Evolutionary conservation across 2,329 filamentous ascomycete genomes (phyloP), one percentile per base, ranked within the genome.

Genomic region (Fonsecaea pedrosoi): DNA sequence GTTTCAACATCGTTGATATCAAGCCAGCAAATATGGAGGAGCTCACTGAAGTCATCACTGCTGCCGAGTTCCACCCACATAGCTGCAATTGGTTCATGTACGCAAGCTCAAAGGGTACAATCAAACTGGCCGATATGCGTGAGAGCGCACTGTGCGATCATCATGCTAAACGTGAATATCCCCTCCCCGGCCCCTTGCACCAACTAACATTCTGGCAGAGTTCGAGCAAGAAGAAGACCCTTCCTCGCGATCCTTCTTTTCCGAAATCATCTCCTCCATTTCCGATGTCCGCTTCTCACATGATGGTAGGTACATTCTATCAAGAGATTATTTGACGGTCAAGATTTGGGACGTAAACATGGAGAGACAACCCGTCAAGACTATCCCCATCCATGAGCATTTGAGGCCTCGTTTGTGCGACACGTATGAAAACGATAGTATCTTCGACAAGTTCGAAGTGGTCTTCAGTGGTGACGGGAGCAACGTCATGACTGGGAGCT

Each of bases 21-120:
- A 99, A 99, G 81, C 95, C 95, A 8, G 95, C 95, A 48, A 99
- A 99, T 79, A 99, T 99, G 95, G 95, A 99, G 81, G 95, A 99
- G 83, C 85, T 99, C 71, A 99, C 95, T 0, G 95, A 99, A 80
- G 95, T 99, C 73, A 98, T 99, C 77, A 99, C 95, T 12, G 95
- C 95, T 50, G 95, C 95, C 62, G 95, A 99, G 77, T 99, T 99
- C 76, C 95, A 99, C 77, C 95, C 95, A 5, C 85, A 90, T 75
- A 97, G 94, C 84, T 99, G 95, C 86, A 98, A 99, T 81, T 97
- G 92, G 93, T 98, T 99, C 83, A 99, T 99, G 94, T 99, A 98
- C 79, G 95, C 95, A 74, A 98, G 94, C 80, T 97, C 94, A 67
- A 99, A 99, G 81, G 95, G 95, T 68, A 98, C 95, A 40, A 98